Evolutionary conservation across 805 yeast genomes (phyloP).

Genomic region (Lachancea nothofagi): DNA sequence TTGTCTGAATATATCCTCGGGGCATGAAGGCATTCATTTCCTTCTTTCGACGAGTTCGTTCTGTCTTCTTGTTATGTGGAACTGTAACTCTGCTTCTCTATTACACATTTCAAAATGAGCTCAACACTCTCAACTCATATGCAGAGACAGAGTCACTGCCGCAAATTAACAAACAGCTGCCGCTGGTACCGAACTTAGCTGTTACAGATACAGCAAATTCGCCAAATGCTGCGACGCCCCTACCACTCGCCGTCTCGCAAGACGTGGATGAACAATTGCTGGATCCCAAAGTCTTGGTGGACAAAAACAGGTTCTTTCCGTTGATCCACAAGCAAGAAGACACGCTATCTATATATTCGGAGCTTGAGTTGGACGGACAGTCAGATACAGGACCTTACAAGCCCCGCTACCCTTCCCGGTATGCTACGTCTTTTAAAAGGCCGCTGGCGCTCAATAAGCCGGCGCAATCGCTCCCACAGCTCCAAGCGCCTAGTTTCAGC

Average conservation of each 20-base stretch:
- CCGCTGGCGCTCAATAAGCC: constrained; percentile 18
- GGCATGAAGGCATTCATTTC: constrained; percentile 15
- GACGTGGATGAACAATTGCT: constrained; percentile 11
- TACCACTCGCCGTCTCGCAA: not conserved
- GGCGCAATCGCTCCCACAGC: not conserved
- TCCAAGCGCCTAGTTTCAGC: constrained; percentile 32
- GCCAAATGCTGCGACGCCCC: not conserved
- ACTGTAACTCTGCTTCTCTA: constrained; percentile 31
- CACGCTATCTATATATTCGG: not conserved
- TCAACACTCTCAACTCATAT: constrained; percentile 31
- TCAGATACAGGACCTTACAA: constrained; percentile 22
- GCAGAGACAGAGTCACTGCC: constrained; percentile 35
- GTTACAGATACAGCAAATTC: not conserved
- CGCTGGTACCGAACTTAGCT: constrained; percentile 3
- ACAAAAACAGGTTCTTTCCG: constrained; percentile 39
- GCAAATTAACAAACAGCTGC: constrained; percentile 19
- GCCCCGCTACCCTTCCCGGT: constrained; percentile 23
- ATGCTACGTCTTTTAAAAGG: constrained; percentile 23
- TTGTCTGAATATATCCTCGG: too few relatives aligned
- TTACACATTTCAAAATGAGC: constrained; percentile 34
- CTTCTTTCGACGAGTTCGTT: constrained; percentile 20
- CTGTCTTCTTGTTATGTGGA: constrained; percentile 25
- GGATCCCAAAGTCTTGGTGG: constrained; percentile 23
- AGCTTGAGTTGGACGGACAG: constrained; percentile 12
- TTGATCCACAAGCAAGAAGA: constrained; percentile 19